Conservation (phyloP, 2,329 filamentous ascomycete species). For the Fusarium longipes region DNA sequence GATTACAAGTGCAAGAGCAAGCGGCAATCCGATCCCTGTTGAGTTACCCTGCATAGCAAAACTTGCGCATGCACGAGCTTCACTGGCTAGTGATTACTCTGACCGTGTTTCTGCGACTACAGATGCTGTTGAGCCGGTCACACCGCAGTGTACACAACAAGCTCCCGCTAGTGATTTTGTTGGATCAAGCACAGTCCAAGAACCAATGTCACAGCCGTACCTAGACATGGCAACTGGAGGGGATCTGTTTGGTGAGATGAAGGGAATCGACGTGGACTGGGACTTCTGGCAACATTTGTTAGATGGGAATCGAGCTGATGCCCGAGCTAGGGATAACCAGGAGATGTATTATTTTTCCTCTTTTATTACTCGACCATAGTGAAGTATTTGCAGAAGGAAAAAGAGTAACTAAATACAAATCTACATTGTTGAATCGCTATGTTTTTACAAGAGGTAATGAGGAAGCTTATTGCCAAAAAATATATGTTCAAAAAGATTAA, state of each 20-base stretch:
- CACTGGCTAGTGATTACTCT: neutral
- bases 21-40: neutral
- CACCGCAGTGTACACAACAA: neutral
- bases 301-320: neutral
- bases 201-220: neutral
- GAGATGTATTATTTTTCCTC: neutral
- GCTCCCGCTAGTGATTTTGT: neutral
- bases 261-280: neutral
- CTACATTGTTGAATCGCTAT: no score
- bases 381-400: no score
- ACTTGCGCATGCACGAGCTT: neutral
- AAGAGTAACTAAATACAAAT: no score
- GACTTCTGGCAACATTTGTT: slow-evolving; percentile 4
- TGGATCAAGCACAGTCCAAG: neutral
- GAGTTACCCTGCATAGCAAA: neutral
- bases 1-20: neutral
- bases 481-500: no score
- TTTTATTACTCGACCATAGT: neutral
- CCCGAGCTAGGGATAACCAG: neutral
- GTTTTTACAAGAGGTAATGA: no score
- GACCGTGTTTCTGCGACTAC: neutral
- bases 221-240: neutral
- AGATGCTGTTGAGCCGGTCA: neutral
- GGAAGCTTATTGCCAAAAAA: no score
- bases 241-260: neutral